Evolutionary conservation across 768 basidiomycete genomes (phyloP).

Genomic region (Russula griseocarnosa): DNA sequence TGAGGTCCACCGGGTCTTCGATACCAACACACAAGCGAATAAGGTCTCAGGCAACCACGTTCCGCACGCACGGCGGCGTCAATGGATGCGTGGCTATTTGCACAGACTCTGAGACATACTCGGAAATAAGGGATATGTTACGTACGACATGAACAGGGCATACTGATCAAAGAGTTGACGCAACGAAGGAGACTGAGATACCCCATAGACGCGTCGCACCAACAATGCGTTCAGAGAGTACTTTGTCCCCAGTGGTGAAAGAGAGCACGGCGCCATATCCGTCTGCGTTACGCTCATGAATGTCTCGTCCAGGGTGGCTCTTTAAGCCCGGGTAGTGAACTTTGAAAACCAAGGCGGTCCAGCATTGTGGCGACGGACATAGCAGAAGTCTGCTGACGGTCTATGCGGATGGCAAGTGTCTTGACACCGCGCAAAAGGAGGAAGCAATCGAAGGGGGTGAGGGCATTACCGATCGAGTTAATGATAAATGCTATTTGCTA

Average conservation of each 20-base stretch:
- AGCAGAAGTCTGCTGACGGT: slow-evolving; percentile 83
- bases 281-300: slow-evolving; percentile 87
- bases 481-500: slow-evolving; percentile 88
- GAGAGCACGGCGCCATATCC: slow-evolving; percentile 93
- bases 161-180: slow-evolving; percentile 96
- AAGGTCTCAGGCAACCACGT: slow-evolving; percentile 95
- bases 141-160: slow-evolving; percentile 99
- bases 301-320: slow-evolving; percentile 73
- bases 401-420: slow-evolving; percentile 94
- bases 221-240: slow-evolving; percentile 86
- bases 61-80: slow-evolving; percentile 93
- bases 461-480: slow-evolving; percentile 89
- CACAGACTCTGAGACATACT: slow-evolving; percentile 8
- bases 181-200: slow-evolving; percentile 96
- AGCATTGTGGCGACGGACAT: slow-evolving; percentile 85
- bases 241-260: slow-evolving; percentile 91
- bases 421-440: slow-evolving; percentile 93
- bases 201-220: slow-evolving; percentile 93
- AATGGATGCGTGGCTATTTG: slow-evolving; percentile 87
- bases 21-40: slow-evolving; percentile 98
- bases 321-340: slow-evolving; percentile 91
- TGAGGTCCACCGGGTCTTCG: slow-evolving; percentile 87
- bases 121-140: slow-evolving; percentile 31
- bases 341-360: slow-evolving; percentile 74
- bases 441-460: slow-evolving; percentile 95